Percentiles rank a stretch among this genome's conserved stretches.
Evolutionary conservation across 1,284 basidiomycete genomes (phyloP).

Genomic region (Ganoderma resinaceum): DNA sequence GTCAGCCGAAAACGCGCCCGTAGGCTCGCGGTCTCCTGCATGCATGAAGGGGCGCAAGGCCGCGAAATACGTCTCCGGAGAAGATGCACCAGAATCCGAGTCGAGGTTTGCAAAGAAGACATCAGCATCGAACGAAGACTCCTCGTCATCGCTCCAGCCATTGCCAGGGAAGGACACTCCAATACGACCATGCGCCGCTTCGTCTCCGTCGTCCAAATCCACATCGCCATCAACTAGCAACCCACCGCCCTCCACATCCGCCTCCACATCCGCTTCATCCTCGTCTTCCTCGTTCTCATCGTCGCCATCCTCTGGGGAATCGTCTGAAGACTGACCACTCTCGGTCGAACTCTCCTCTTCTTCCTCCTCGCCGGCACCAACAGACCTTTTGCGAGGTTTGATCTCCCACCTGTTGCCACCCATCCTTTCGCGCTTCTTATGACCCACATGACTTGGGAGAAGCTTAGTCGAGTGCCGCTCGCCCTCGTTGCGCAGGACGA

Average conservation of each 20-base stretch:
- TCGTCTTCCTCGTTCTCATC: constrained; percentile 56
- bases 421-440: constrained; percentile 50
- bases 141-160: constrained; percentile 74
- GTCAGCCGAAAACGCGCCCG: constrained; percentile 36
- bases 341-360: constrained; percentile 33
- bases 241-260: constrained; percentile 37
- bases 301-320: constrained; percentile 56
- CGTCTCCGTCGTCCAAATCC: constrained; percentile 34
- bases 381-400: constrained; percentile 70
- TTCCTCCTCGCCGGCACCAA: constrained; percentile 58
- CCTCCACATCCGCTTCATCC: constrained; percentile 46
- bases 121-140: constrained; percentile 79
- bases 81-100: constrained; percentile 53
- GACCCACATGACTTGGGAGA: constrained; percentile 42
- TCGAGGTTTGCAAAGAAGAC: constrained; percentile 77
- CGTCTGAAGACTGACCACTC: constrained; percentile 43
- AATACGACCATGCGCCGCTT: constrained; percentile 41
- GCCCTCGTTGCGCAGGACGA: constrained; percentile 60
- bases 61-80: constrained; percentile 42
- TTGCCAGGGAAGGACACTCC: constrained; percentile 60
- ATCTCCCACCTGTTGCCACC: constrained; percentile 69
- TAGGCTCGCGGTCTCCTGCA: constrained; percentile 36
- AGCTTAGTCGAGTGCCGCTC: constrained; percentile 29
- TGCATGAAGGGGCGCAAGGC: constrained; percentile 39
- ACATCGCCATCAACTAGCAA: constrained; percentile 1